Base-by-base conservation (phyloP, 768 basidiomycete species). In the Saitozyma podzolica region DNA sequence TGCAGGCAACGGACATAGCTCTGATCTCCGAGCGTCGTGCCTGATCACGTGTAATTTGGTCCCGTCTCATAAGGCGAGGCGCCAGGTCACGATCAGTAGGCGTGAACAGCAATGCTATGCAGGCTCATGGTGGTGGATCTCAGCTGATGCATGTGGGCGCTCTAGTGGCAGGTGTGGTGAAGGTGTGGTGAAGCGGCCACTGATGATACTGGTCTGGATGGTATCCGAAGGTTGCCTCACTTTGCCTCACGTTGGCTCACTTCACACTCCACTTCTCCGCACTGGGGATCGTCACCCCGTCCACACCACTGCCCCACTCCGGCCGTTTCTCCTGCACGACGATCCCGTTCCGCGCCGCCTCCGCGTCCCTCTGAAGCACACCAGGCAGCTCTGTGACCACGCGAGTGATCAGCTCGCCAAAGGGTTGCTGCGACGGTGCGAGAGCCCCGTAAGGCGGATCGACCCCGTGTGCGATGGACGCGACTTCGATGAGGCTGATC, bases 401-500 rank as follows among this genome's bases (percentile, higher is more conserved):
- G 11, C 60, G 59, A 0, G 68, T 45, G 7, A 79, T 69, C 1
- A 68, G 61, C 6, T 56, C 62, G 0, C 67, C 54, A 59, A 80
- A 74, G 9, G 73, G 68, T 65, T 63, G 51, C 72, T 87, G 89
- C 3, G 81, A 82, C 0, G 83, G 81, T 16, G 89, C 87, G 75
- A 84, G 86, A 13, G 85, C 83, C 42, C 84, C 84, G 64, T 85
- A 91, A 5, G 76, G 71, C 0, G 88, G 78, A 9, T 78, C 52
- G 40, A 73, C 79, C 11, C 76, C 83, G 65, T 85, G 92, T 0
- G 87, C 88, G 56, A 91, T 82, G 59, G 87, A 82, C 0, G 90
- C 89, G 6, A 85, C 83, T 63, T 85, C 82, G 39, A 89, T 87
- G 56, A 94, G 80, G 13, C 94, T 89, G 37, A 11, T 3, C 6